phyloP scores from a whole-genome alignment of 148 eudicot species.

The Silene conica region DNA sequence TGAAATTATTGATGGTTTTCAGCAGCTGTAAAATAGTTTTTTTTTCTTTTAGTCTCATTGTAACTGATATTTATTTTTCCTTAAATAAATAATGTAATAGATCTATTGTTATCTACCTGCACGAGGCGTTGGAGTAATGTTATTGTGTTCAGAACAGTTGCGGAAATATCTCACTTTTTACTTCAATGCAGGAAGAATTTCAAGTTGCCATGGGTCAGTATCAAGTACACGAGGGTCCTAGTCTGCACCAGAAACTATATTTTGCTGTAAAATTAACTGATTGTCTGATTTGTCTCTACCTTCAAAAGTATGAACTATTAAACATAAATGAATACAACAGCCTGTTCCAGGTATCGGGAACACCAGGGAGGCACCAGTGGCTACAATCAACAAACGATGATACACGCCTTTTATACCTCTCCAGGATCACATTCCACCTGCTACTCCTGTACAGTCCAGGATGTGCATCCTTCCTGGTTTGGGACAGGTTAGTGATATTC shows the following conservation, averaged over 20 bases:
- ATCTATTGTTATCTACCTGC: too few species aligned
- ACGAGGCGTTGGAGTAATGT: too few species aligned
- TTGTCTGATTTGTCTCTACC: too few species aligned
- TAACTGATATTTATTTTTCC: too few species aligned
- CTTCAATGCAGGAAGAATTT: background rate
- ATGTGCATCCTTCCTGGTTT: conserved; percentile 37
- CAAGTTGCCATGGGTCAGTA: too few species aligned
- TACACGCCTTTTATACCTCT: conserved; percentile 1
- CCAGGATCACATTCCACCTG: conserved; percentile 7
- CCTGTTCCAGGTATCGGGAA: conserved; percentile 46
- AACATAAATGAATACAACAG: conserved; percentile 31
- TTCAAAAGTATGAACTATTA: background rate
- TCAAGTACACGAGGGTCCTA: too few species aligned
- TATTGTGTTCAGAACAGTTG: background rate
- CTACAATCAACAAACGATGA: conserved; percentile 29
- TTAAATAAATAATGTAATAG: too few species aligned
- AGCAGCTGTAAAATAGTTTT: background rate
- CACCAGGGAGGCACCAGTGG: conserved; percentile 47
- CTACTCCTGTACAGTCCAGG: conserved; percentile 17
- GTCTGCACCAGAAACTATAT: too few species aligned
- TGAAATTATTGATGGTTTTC: background rate
- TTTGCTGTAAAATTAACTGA: background rate
- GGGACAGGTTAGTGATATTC: conserved; percentile 33
- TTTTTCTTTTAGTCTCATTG: too few species aligned
- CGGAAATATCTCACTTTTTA: background rate